Evolutionary conservation across 2,329 filamentous ascomycete genomes (phyloP), one percentile per base, ranked within the genome.

Genomic region (Aspergillus bombycis): DNA sequence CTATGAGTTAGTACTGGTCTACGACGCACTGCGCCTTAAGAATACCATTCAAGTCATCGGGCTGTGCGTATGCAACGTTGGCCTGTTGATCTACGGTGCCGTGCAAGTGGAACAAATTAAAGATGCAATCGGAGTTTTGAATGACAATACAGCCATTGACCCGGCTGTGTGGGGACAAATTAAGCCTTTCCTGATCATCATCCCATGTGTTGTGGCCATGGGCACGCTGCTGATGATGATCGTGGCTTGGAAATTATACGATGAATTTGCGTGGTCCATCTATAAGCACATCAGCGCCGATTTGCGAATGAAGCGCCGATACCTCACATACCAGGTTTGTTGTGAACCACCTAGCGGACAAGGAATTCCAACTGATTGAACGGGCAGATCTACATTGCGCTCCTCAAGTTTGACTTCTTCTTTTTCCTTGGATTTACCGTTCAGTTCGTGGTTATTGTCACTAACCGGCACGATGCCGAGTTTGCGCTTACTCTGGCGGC

Each of bases 341-440:
- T 21, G 52, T 9, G 32, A 36, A 52, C 16, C 19, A 52, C 28
- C 10, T 21, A 5, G 48, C 14, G 5, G 48, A 52, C 11, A 32
- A 32, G 28, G 19, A 34, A 32, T 32, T 14, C n/a, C 4, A 50
- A 48, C 61, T 67, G 48, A 63, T 65, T 72, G 77, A 67, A 74
- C 64, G 0, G 32, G 6, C 66, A 97, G 94, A 94, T 99, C 78
- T 99, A 97, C 80, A 97, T 99, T 74, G 93, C 95, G 43, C 86
- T 99, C 12, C 86, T 99, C 68, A 99, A 99, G 80, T 99, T 99
- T 78, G 95, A 99, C 81, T 98, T 99, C 81, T 99, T 99, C 88
- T 98, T 99, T 84, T 99, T 99, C 85, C 88, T 99, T 57, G 95
- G 94, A 60, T 99, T 99, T 79, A 98, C 95, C 8, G 92, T 99